Conservation (phyloP, 2,329 filamentous ascomycete species). For the Microcera coccophila region DNA sequence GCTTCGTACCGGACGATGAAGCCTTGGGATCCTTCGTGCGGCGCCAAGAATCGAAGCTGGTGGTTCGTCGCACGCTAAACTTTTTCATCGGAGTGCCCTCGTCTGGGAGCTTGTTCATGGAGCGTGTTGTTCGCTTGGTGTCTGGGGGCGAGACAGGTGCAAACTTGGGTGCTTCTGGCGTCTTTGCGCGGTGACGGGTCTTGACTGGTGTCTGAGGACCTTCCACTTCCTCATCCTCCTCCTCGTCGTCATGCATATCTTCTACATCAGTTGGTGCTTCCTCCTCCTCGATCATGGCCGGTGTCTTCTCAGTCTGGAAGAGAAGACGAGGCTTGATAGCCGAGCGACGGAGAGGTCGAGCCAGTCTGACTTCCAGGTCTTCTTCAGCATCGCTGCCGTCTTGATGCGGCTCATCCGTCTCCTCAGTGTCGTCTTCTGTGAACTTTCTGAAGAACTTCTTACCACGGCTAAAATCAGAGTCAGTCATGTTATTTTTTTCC, state of each 20-base stretch:
- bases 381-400: conserved; percentile 14
- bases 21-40: conserved; percentile 56
- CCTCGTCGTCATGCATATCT: conserved; percentile 34
- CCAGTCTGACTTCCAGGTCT: conserved; percentile 34
- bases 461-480: conserved; percentile 58
- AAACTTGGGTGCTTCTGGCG: conserved; percentile 54
- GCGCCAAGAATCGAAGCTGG: conserved; percentile 65
- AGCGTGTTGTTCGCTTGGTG: conserved; percentile 57
- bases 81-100: conserved; percentile 41
- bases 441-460: conserved; percentile 75
- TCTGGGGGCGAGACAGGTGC: conserved; percentile 60
- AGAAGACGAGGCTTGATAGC: conserved; percentile 68
- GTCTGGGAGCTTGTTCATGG: conserved; percentile 46
- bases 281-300: conserved; percentile 50
- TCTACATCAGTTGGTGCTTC: conserved; percentile 59
- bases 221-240: conserved; percentile 14
- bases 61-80: conserved; percentile 36
- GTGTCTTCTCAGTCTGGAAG: conserved; percentile 54
- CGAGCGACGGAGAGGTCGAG: conserved; percentile 58
- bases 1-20: conserved; percentile 46
- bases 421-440: conserved; percentile 36
- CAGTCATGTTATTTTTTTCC: conserved; percentile 19
- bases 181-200: conserved; percentile 32
- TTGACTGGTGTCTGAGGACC: conserved; percentile 38
- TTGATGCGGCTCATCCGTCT: conserved; percentile 33